Base-by-base conservation (phyloP, 1,284 basidiomycete species). In the Rhodotorula sp. region DNA sequence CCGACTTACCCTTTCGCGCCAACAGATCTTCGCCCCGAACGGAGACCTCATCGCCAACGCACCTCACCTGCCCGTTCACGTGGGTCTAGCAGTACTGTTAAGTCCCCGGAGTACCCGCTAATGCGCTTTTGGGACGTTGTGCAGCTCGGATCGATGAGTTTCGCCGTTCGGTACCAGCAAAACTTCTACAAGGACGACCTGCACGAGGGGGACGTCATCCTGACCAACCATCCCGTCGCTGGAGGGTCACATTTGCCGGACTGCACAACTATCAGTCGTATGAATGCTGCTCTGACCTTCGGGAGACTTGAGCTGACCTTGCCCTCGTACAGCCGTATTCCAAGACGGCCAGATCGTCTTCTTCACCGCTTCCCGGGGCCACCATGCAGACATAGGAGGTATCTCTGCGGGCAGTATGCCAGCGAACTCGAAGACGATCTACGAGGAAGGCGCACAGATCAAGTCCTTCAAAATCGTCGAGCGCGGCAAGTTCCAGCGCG, bases 391-490 rank as follows among this genome's bases (percentile, higher is more conserved):
- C 75, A 85, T 87, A 52, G 85, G 81, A 2, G 88, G 88, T 0
- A 89, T 89, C 73, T 83, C 92, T 10, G 91, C 92, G 2, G 90
- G 77, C 28, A 68, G 68, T 54, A 98, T 98, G 94, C 94, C 94
- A 0, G 92, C 94, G 0, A 94, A 90, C 1, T 91, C 89, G 34
- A 90, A 90, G 67, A 91, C 85, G 68, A 88, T 98, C 59, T 93
- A 89, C 73, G 91, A 99, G 78, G 95, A 99, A 81, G 94, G 94
- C 20, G 94, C 94, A 0, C 86, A 93, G 78, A 92, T 97, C 68
- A n/a, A 34, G 11, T 91, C 89, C 77, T 93, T 99, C 86, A 97
- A 96, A 81, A 88, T 98, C 71, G 94, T 99, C 22, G 83, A 86
- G 56, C 85, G 86, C 26, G 94, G 94, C 10, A 81, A 88, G 7